Conservation (phyloP, 2,329 filamentous ascomycete genomes). For the Curvularia spicifera region DNA sequence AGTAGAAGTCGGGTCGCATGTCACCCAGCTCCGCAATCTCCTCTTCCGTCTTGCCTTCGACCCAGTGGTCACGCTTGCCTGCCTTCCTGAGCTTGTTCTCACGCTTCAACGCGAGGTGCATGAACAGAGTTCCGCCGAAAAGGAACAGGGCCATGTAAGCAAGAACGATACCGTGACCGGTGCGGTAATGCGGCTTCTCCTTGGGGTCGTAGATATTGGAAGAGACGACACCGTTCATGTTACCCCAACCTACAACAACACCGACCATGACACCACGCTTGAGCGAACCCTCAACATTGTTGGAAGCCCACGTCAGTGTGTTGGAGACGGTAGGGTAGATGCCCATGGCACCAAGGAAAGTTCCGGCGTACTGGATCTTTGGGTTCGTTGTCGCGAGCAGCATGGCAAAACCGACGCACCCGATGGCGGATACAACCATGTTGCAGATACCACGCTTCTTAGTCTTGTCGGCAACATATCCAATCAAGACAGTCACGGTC, state of each 20-base stretch:
- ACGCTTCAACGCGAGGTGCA: slow-evolving; percentile 65
- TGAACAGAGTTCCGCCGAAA: slow-evolving; percentile 72
- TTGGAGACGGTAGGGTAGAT: slow-evolving; percentile 90
- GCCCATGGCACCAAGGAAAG: slow-evolving; percentile 82
- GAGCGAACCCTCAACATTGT: slow-evolving; percentile 92
- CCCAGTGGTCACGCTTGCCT: slow-evolving; percentile 70
- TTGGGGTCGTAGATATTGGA: slow-evolving; percentile 76
- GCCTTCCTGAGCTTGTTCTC: slow-evolving; percentile 72
- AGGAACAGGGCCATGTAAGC: slow-evolving; percentile 74
- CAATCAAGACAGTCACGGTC: slow-evolving; percentile 70
- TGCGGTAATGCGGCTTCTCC: slow-evolving; percentile 69
- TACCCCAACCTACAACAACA: slow-evolving; percentile 89
- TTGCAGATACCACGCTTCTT: slow-evolving; percentile 80
- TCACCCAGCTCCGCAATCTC: slow-evolving; percentile 75
- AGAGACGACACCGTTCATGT: slow-evolving; percentile 85
- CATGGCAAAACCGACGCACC: slow-evolving; percentile 81
- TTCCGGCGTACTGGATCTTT: slow-evolving; percentile 79
- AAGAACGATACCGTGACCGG: slow-evolving; percentile 77
- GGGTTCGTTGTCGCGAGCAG: slow-evolving; percentile 70
- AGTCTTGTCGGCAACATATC: slow-evolving; percentile 78
- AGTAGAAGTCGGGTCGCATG: slow-evolving; percentile 70
- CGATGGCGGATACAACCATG: slow-evolving; percentile 71
- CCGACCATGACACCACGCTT: slow-evolving; percentile 89
- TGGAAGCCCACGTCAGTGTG: slow-evolving; percentile 85
- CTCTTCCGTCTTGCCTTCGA: slow-evolving; percentile 67